phyloP scores from a whole-genome alignment of 2,329 filamentous ascomycete genomes.

The Alternaria arbusti region DNA sequence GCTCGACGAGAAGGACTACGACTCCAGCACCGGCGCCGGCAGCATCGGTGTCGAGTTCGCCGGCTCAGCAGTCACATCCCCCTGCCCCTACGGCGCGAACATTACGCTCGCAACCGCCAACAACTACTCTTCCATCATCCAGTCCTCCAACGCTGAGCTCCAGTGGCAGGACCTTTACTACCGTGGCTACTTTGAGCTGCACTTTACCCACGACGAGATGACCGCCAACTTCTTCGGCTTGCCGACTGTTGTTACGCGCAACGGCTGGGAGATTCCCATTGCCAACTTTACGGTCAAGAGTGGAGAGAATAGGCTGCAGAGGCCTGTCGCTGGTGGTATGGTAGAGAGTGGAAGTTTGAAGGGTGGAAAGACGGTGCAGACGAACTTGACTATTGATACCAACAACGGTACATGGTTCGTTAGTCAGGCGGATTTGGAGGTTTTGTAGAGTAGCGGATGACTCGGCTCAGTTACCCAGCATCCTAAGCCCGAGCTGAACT shows the following conservation, averaged over 20 bases:
- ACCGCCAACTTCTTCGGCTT: constrained; percentile 70
- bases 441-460: constrained; percentile 21
- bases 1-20: constrained; percentile 52
- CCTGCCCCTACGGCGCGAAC: constrained; percentile 65
- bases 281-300: constrained; percentile 72
- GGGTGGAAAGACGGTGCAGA: constrained; percentile 48
- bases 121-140: constrained; percentile 41
- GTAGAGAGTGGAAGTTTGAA: constrained; percentile 65
- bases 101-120: constrained; percentile 62
- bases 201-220: constrained; percentile 59
- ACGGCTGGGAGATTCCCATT: constrained; percentile 68
- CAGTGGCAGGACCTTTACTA: constrained; percentile 79
- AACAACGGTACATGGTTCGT: constrained; percentile 45
- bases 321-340: constrained; percentile 57
- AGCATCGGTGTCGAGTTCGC: constrained; percentile 60
- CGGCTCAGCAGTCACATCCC: constrained; percentile 69
- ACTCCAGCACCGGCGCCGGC: constrained; percentile 49
- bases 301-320: constrained; percentile 65
- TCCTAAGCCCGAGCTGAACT: background rate
- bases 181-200: constrained; percentile 73
- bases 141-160: constrained; percentile 64
- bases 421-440: constrained; percentile 32
- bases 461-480: too few species aligned
- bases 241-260: constrained; percentile 65
- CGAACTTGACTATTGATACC: constrained; percentile 45